Percentiles rank a stretch among this genome's conserved stretches.
phyloP scores from a whole-genome alignment of 2,329 filamentous ascomycete genomes.

The Claviceps quebecensis region DNA sequence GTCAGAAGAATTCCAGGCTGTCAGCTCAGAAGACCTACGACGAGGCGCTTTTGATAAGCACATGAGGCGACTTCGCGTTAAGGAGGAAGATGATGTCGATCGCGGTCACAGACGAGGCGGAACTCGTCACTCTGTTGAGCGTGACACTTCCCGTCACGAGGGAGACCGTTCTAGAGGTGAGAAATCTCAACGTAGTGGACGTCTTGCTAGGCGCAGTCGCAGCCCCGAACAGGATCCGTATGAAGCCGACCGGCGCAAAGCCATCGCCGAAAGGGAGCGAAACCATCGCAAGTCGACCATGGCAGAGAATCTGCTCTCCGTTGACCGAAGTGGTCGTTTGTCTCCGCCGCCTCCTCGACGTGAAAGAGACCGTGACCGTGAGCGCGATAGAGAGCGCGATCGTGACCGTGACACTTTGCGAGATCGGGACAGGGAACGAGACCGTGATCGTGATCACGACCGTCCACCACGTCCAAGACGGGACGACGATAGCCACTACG shows the following conservation, averaged over 20 bases:
- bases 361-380: constrained; percentile 28
- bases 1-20: constrained; percentile 68
- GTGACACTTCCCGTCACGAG: constrained; percentile 45
- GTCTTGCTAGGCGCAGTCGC: constrained; percentile 54
- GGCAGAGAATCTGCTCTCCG: constrained; percentile 46
- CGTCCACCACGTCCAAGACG: constrained; percentile 40
- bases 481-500: constrained; percentile 57
- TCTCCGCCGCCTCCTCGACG: constrained; percentile 27
- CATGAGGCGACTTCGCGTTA: constrained; percentile 79
- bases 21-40: constrained; percentile 71
- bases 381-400: constrained; percentile 27
- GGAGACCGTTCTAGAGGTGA: constrained; percentile 45
- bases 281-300: constrained; percentile 73
- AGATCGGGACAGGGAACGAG: constrained; percentile 16
- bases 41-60: constrained; percentile 82
- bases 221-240: constrained; percentile 90
- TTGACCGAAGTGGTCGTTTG: constrained; percentile 33
- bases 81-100: constrained; percentile 74
- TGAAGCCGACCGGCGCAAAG: constrained; percentile 86
- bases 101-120: constrained; percentile 40
- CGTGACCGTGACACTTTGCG: constrained; percentile 14
- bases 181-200: constrained; percentile 46
- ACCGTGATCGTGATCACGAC: constrained; percentile 28
- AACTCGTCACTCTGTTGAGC: constrained; percentile 39
- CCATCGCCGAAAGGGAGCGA: constrained; percentile 84